Evolutionary conservation across 202 grass and related monocot genomes (phyloP), one percentile per base, ranked within the genome.

Genomic region (Dendrocalamus latiflorus): DNA sequence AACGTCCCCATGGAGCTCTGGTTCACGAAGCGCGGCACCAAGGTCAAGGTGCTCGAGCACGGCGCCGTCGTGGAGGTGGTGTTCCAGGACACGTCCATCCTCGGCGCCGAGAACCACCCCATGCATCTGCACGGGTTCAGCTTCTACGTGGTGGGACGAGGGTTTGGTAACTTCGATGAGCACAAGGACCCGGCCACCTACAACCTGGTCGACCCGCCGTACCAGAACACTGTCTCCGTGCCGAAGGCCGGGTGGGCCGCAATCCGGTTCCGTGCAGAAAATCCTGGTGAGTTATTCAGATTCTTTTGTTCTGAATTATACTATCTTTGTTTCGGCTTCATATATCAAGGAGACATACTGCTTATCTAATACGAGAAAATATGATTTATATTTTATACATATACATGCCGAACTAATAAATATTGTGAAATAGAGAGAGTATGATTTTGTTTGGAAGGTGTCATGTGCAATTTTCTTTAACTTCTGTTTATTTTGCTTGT

Each of bases 51-150:
- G 9, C 17, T 93, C 6, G 79, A 86, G 67, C 87, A 93, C 30
- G 91, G 89, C 53, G 33, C 86, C 17, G 77, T 79, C 1, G 86
- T 96, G 62, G 90, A 93, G 85, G 77, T 95, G 8, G 90, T 95
- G 61, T 86, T 95, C 58, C 88, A 92, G 45, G 93, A 66, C 67
- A 88, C 83, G 20, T 74, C 61, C 20, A 17, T 84, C 30, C 28
- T 91, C 1, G 86, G 77, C 11, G 80, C 65, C 1, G 90, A 95
- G 85, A 90, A 56, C 79, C 93, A 95, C 71, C 93, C 93, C 2
- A 89, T 93, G 79, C 93, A 96, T 62, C 72, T 96, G 49, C 93
- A 96, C 60, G 93, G 90, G 0, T 84, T 47, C 68, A 77, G 68
- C 66, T 93, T 97, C 86, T 97, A 87, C 72, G 84, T 87, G 2